Base-by-base conservation (phyloP, 345 rosid genomes). In the Populus tremula region DNA sequence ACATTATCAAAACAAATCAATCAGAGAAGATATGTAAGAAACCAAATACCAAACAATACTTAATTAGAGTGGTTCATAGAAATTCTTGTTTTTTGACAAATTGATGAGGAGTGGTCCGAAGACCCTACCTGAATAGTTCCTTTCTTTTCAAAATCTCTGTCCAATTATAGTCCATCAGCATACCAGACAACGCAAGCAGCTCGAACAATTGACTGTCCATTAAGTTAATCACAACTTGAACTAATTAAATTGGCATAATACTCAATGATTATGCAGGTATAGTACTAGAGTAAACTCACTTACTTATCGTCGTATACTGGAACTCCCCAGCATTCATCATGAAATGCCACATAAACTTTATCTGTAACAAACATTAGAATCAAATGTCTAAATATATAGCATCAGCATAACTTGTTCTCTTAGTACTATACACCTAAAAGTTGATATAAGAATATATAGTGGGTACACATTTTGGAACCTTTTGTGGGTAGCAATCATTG, bases 131-230 rank as follows among this genome's bases (percentile, higher is more conserved):
- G 80, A 89, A 85, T 36, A 88, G 73, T 72, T 90, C 88, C 77
- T 84, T 91, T 73, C 98, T 88, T 84, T 91, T 96, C 71, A 91
- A 33, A 75, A 96, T 96, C 80, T 96, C 99, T 7, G 97, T 96
- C 99, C 99, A 96, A 21, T 96, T 96, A 85, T 87, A 90, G 86
- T 95, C 99, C 98, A 96, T 93, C 88, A 96, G 70, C 98, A 96
- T 93, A 41, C 97, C 97, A 67, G 89, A 88, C 89, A 96, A 77
- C 2, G 98, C 91, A 50, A 96, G 96, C 79, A 89, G 87, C 91
- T 93, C 99, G 70, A 96, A 96, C 82, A 96, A 85, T 82, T 91
- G 86, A 74, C 98, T 96, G 94, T 72, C 77, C 18, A 6, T 69
- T 67, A 69, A 50, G 33, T 64, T 7, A 67, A 18, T 35, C 25